Conservation (phyloP, 2,329 filamentous ascomycete species). For the Diaporthe sp. region DNA sequence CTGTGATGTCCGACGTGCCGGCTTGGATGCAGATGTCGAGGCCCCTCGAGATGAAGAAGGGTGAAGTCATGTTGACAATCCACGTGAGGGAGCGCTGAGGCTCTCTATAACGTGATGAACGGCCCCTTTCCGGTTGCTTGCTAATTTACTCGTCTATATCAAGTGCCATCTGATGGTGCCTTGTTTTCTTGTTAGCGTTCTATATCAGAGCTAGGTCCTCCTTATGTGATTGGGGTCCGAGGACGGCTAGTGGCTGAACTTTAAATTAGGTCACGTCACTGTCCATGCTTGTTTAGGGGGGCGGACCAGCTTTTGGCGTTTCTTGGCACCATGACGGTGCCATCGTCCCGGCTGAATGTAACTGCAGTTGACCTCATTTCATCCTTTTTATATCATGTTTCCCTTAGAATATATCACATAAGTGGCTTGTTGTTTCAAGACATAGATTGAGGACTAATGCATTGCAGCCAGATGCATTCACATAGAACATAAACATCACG, state of each 20-base stretch:
- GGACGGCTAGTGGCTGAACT: constrained; percentile 1
- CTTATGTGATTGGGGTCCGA: neutral
- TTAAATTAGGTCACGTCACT: constrained; percentile 31
- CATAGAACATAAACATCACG: too few relatives aligned
- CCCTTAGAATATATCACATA: neutral
- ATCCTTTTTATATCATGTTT: neutral
- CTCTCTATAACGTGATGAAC: neutral
- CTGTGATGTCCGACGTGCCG: constrained; percentile 9
- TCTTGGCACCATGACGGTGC: constrained; percentile 20
- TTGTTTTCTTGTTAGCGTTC: constrained; percentile 21
- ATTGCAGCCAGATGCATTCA: neutral
- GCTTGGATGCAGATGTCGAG: neutral
- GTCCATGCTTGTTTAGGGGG: constrained; percentile 21
- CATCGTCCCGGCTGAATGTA: neutral
- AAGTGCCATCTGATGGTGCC: neutral
- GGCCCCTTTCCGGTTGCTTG: neutral
- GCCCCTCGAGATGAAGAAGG: constrained; percentile 22
- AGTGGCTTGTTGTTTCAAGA: neutral
- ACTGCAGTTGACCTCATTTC: neutral
- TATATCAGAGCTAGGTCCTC: constrained; percentile 13
- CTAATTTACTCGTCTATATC: constrained; percentile 10
- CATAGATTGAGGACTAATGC: too few relatives aligned
- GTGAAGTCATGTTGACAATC: constrained; percentile 16
- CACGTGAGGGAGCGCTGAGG: constrained; percentile 16
- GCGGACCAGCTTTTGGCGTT: neutral